Evolutionary conservation across 2,329 filamentous ascomycete species (phyloP).

Genomic region (Ophiostoma triangulosporum): DNA sequence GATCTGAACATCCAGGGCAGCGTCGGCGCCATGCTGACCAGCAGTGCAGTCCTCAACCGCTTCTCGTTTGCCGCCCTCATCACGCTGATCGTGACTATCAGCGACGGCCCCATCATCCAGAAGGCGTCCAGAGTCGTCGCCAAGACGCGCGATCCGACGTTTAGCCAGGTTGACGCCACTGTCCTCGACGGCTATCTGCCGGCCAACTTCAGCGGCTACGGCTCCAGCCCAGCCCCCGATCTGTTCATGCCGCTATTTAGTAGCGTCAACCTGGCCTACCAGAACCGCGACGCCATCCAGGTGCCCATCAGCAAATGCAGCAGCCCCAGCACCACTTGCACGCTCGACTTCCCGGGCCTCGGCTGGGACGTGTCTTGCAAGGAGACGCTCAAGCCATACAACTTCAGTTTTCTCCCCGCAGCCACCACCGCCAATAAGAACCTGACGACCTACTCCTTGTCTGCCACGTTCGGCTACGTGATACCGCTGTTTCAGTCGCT

Average conservation of each 20-base stretch:
- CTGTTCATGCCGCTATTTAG: neutral
- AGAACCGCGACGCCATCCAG: neutral
- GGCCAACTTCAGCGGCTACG: constrained; percentile 2
- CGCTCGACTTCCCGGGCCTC: neutral
- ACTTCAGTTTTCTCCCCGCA: neutral
- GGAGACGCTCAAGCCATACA: neutral
- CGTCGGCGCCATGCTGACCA: neutral
- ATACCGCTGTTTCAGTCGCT: neutral
- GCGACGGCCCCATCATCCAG: constrained; percentile 4
- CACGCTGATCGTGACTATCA: neutral
- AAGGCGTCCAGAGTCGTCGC: constrained; percentile 1
- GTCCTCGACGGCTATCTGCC: constrained; percentile 1
- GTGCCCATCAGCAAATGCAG: neutral
- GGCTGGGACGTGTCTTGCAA: constrained; percentile 3
- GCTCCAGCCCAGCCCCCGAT: neutral
- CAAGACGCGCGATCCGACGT: neutral
- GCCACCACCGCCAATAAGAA: neutral
- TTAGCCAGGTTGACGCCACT: neutral
- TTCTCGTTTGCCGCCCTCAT: neutral
- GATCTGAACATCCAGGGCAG: neutral
- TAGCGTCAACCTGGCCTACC: neutral
- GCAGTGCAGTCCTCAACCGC: neutral
- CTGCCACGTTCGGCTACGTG: neutral
- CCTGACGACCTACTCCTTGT: neutral
- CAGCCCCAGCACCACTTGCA: neutral